These are phyloP conservation scores for Colletotrichum sp. DNA, from an alignment of 2,329 filamentous ascomycete genomes.

Conservation along the genomic window DNA sequence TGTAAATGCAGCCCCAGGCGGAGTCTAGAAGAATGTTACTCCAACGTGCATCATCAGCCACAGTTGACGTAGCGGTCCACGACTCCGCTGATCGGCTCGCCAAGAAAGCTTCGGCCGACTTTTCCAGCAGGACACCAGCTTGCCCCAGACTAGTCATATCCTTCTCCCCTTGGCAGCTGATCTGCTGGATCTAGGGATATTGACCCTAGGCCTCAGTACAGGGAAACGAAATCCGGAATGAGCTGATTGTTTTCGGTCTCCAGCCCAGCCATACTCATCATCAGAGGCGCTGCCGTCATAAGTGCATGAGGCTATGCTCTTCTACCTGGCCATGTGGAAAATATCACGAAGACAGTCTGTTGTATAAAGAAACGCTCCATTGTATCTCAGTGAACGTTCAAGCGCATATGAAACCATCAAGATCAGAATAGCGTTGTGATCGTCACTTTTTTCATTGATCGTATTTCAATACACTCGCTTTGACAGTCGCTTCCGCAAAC, in stretches of 20 bases:
- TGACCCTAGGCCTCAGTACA: background rate
- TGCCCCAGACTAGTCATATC: background rate
- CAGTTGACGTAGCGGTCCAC: conserved; percentile 13
- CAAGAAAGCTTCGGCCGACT: conserved; percentile 18
- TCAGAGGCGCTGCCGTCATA: background rate
- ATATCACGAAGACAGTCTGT: background rate
- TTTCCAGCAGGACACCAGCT: background rate
- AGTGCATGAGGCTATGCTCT: conserved; percentile 1
- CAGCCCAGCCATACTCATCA: background rate
- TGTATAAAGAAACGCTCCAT: background rate
- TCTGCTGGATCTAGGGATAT: background rate
- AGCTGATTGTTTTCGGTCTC: background rate
- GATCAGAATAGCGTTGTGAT: background rate
- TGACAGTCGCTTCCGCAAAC: background rate
- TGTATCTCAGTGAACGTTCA: background rate
- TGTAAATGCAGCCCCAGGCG: background rate
- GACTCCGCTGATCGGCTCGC: conserved; percentile 11
- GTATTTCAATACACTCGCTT: background rate
- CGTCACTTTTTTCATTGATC: background rate
- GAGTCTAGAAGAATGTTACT: background rate
- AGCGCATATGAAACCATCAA: background rate
- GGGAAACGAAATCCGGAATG: background rate
- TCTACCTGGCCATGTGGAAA: background rate
- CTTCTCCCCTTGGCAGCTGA: background rate
- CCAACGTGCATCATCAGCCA: conserved; percentile 8